Base-by-base conservation (phyloP, 371 early-diverging fungal species). In the Dipsacomyces acuminosporus region DNA sequence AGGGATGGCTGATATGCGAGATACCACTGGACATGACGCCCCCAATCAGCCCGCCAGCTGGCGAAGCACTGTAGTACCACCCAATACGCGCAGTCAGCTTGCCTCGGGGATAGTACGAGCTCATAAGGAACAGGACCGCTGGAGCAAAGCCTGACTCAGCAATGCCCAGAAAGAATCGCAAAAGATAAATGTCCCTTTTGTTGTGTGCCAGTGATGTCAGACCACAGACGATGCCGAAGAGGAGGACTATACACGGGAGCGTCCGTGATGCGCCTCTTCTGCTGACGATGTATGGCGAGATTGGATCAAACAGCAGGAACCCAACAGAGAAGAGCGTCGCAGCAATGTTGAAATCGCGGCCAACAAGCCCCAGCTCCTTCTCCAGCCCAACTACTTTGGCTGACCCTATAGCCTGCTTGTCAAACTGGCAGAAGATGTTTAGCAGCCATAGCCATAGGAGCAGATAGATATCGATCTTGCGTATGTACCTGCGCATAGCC, bases 91-190 rank as follows among this genome's bases (percentile, higher is more conserved):
- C 63, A 13, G 85, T 82, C 54, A 80, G 79, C 63, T 89, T 88
- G 19, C 64, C 49, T 18, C 80, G 76, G 7, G 78, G 82, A 52
- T 89, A 90, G 87, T 88, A 90, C 36, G 76, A 74, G 24, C 85
- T 81, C 23, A 88, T 61, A 59, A 82, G 77, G 54, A 75, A 86
- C 13, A 86, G 71, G 34, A 83, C 78, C 34, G 87, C 87, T 17
- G 88, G 89, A 50, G 83, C 81, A 55, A 87, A 80, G 3, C 83
- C 86, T 45, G 82, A 77, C 59, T 88, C 88, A 14, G 81, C 66
- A 22, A 82, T 55, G 24, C 87, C 87, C 18, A 83, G 58, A 48
- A 85, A 82, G 59, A 84, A 83, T 6, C 87, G 74, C 25, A 73
- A 48, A 1, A 75, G 72, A 35, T 81, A 47, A 22, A 82, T 56